A percentile compares a stretch with the other conserved stretches of the same genome.
phyloP scores from a whole-genome alignment of 768 basidiomycete species.

The Boletus rex-veris region DNA sequence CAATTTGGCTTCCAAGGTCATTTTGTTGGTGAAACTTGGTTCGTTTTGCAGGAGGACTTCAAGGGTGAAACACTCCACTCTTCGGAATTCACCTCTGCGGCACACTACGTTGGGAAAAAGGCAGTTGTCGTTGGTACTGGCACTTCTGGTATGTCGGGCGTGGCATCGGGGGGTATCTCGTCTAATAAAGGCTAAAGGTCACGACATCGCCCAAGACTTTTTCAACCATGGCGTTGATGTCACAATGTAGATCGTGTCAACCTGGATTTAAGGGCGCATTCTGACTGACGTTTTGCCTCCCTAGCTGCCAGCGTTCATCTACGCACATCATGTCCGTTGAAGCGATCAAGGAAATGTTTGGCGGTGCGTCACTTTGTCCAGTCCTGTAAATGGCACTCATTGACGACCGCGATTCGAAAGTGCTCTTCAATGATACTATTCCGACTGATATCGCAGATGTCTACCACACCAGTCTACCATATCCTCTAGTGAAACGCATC shows the following conservation, averaged over 20 bases:
- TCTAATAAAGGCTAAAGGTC: constrained; percentile 21
- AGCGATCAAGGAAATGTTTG: not conserved
- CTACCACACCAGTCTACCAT: constrained; percentile 16
- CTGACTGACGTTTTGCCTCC: not conserved
- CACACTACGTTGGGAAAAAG: constrained; percentile 56
- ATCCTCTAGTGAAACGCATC: constrained; percentile 10
- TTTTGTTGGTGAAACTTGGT: not conserved
- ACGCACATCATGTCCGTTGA: not conserved
- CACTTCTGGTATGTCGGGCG: constrained; percentile 45
- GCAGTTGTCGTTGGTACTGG: constrained; percentile 64
- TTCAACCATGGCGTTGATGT: constrained; percentile 28
- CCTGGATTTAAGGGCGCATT: not conserved
- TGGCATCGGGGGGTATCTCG: not conserved
- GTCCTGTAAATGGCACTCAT: not conserved
- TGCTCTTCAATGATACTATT: not conserved
- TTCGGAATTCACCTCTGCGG: constrained; percentile 43
- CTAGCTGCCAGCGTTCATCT: not conserved
- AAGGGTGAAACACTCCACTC: constrained; percentile 56
- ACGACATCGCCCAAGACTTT: constrained; percentile 39
- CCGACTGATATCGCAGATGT: constrained; percentile 24
- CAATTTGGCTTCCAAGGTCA: constrained; percentile 15
- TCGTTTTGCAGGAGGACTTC: constrained; percentile 40
- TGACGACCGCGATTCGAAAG: not conserved
- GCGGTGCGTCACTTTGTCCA: not conserved
- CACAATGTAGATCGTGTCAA: constrained; percentile 20